Percentiles rank a stretch among this genome's conserved stretches.
Conservation (phyloP, 1,284 basidiomycete species). For the Ceratobasidium sp. region DNA sequence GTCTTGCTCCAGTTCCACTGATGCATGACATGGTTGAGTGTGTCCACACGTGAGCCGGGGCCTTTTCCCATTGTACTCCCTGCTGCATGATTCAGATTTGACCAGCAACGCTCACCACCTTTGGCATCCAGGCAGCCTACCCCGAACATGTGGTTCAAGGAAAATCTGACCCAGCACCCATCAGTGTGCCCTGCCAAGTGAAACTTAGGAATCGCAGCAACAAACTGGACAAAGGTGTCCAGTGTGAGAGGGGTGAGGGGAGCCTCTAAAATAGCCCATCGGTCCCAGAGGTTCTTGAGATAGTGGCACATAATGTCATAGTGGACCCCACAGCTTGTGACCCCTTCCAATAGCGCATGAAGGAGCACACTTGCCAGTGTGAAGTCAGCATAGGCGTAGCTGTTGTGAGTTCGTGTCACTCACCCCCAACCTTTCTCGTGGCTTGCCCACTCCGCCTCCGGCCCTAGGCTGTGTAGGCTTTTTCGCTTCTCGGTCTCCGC, state of each 20-base stretch:
- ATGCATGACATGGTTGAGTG: background rate
- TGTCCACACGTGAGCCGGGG: background rate
- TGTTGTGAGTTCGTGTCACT: no score
- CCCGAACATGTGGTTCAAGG: background rate
- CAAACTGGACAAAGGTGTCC: background rate
- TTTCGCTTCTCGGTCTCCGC: no score
- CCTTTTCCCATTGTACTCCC: background rate
- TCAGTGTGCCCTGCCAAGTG: conserved; percentile 10
- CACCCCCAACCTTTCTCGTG: no score
- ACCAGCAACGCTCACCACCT: conserved; percentile 10
- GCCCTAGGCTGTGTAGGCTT: no score
- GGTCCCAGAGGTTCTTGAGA: background rate
- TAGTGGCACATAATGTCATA: conserved; percentile 32
- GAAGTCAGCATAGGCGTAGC: no score
- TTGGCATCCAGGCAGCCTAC: conserved; percentile 16
- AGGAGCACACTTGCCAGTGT: no score
- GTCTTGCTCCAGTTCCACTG: conserved; percentile 16
- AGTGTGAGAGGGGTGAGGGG: background rate
- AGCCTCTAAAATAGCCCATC: background rate
- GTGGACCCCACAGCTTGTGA: background rate
- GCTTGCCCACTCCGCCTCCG: no score
- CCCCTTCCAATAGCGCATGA: background rate
- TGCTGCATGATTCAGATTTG: conserved; percentile 3
- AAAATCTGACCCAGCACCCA: background rate
- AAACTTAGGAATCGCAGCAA: conserved; percentile 9